Evolutionary conservation across 1,139 yeast species (phyloP).

Genomic region (Taphrina confusa): DNA sequence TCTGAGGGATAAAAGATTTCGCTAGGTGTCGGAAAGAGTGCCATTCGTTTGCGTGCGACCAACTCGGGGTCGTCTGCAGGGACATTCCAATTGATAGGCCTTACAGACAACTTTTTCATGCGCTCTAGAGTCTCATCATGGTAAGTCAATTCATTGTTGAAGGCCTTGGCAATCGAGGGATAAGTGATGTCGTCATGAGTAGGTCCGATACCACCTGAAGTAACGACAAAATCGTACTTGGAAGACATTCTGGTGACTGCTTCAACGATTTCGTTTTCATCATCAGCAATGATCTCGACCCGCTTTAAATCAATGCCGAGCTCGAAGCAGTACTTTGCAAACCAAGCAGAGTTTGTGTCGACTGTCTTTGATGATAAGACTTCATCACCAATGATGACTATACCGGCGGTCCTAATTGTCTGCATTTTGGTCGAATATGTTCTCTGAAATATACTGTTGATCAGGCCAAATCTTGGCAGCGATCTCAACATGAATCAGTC

Average conservation of each 20-base stretch:
- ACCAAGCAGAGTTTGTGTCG: conserved; percentile 73
- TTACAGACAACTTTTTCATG: conserved; percentile 57
- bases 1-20: conserved; percentile 58
- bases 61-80: conserved; percentile 52
- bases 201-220: conserved; percentile 84
- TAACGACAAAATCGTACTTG: conserved; percentile 67
- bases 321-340: conserved; percentile 69
- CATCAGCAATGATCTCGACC: conserved; percentile 76
- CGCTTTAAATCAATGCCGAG: conserved; percentile 65
- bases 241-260: conserved; percentile 55
- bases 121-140: conserved; percentile 61
- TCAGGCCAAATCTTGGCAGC: conserved; percentile 1
- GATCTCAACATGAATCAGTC: conserved; percentile 12
- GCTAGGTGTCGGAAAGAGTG: conserved; percentile 53
- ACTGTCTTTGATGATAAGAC: conserved; percentile 81
- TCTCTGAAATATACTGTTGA: not conserved
- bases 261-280: conserved; percentile 61
- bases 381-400: conserved; percentile 79
- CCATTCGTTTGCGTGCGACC: conserved; percentile 72
- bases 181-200: conserved; percentile 90
- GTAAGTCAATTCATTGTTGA: conserved; percentile 53
- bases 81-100: conserved; percentile 46
- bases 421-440: conserved; percentile 9
- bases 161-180: conserved; percentile 64
- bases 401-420: conserved; percentile 46